Evolutionary conservation across 2,329 filamentous ascomycete genomes (phyloP).

Genomic region (Sphaerostilbella broomeana): DNA sequence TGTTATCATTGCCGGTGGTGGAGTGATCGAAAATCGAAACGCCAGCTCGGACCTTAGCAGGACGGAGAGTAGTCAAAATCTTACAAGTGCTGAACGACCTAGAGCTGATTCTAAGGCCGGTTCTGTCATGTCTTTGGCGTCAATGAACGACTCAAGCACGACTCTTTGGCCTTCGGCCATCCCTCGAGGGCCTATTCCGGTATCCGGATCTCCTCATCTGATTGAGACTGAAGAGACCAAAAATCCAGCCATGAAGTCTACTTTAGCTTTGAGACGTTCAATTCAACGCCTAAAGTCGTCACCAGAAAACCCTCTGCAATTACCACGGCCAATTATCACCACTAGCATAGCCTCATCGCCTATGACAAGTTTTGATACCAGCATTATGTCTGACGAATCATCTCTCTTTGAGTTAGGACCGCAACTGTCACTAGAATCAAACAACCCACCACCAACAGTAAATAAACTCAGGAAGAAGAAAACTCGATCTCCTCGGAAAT

Average conservation of each 20-base stretch:
- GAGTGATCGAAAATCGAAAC: slow-evolving; percentile 55
- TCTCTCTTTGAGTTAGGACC: slow-evolving; percentile 32
- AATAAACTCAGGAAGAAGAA: slow-evolving; percentile 52
- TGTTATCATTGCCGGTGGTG: slow-evolving; percentile 59
- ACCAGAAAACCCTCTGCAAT: slow-evolving; percentile 37
- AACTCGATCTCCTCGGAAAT: slow-evolving; percentile 50
- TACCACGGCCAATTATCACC: slow-evolving; percentile 50
- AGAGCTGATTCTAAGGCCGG: slow-evolving; percentile 36
- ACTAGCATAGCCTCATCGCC: slow-evolving; percentile 39
- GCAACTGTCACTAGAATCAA: slow-evolving; percentile 28
- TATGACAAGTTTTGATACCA: slow-evolving; percentile 51
- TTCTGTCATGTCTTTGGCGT: slow-evolving; percentile 36
- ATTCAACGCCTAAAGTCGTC: slow-evolving; percentile 43
- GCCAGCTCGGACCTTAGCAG: slow-evolving; percentile 41
- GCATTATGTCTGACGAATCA: slow-evolving; percentile 52
- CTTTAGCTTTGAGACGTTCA: slow-evolving; percentile 49
- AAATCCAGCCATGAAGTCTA: slow-evolving; percentile 40
- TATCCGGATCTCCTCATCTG: slow-evolving; percentile 32
- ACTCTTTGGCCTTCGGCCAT: slow-evolving; percentile 50
- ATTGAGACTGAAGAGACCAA: slow-evolving; percentile 54
- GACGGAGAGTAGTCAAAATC: slow-evolving; percentile 45
- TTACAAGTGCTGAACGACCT: slow-evolving; percentile 30
- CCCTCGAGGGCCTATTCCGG: slow-evolving; percentile 30
- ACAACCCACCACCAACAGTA: slow-evolving; percentile 20
- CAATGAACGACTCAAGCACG: slow-evolving; percentile 34